phyloP scores from a whole-genome alignment of 2,329 filamentous ascomycete genomes.

The Penicillium sp. region DNA sequence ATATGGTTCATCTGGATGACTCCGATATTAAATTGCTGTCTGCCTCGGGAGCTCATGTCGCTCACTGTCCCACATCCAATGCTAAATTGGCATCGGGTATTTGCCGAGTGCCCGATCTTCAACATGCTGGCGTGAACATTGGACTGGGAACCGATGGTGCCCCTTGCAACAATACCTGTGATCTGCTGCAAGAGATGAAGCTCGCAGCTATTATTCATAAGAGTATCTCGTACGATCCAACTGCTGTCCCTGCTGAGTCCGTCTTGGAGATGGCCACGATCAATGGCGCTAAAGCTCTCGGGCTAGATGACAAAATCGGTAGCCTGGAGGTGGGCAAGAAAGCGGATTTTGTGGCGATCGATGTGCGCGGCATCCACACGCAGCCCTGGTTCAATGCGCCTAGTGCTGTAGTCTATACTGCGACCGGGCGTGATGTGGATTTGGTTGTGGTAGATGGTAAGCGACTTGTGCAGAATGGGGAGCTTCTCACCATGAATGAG shows the following conservation, averaged over 20 bases:
- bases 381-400: constrained; percentile 45
- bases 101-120: constrained; percentile 49
- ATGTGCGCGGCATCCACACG: constrained; percentile 32
- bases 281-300: constrained; percentile 51
- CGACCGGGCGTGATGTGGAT: constrained; percentile 47
- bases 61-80: constrained; percentile 56
- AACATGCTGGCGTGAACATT: constrained; percentile 48
- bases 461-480: constrained; percentile 38
- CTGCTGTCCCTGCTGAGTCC: constrained; percentile 45
- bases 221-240: constrained; percentile 45
- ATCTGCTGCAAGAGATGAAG: constrained; percentile 56
- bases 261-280: constrained; percentile 56
- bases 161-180: constrained; percentile 55
- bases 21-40: constrained; percentile 43
- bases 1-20: constrained; percentile 55
- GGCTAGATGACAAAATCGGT: constrained; percentile 42
- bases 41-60: constrained; percentile 47
- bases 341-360: constrained; percentile 42
- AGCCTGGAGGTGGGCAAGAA: constrained; percentile 45
- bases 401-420: constrained; percentile 46
- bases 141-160: constrained; percentile 55
- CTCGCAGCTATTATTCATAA: constrained; percentile 54
- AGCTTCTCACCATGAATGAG: constrained; percentile 44
- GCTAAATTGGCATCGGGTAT: constrained; percentile 55
- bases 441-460: constrained; percentile 47